Conservation (phyloP, 1,284 basidiomycete species). For the Tilletiaria anomala region DNA sequence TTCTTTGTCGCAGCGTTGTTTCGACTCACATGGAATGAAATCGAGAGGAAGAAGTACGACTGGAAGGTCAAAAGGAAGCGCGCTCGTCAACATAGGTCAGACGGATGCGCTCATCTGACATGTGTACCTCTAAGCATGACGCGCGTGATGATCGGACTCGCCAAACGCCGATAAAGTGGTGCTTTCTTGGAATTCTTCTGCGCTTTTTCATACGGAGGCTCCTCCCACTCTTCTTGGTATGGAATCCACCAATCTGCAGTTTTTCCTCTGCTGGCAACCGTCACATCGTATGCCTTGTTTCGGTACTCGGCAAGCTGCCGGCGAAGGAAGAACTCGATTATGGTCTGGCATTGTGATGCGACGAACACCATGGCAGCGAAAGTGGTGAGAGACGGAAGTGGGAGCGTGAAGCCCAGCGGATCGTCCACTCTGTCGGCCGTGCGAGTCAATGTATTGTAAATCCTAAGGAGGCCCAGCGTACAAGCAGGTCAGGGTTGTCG, state of each 20-base stretch:
- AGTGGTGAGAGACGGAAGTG: conserved; percentile 2
- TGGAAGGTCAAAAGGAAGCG: conserved; percentile 1
- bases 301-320: conserved; percentile 19
- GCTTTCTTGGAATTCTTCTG: conserved; percentile 22
- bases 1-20: not conserved
- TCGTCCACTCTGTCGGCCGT: not conserved
- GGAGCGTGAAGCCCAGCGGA: not conserved
- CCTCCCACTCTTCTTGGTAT: conserved; percentile 31
- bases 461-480: not conserved
- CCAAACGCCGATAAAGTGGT: conserved; percentile 18
- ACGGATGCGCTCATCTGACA: not conserved
- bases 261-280: conserved; percentile 31
- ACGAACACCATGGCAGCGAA: conserved; percentile 35
- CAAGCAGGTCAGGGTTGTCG: not conserved
- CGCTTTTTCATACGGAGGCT: conserved; percentile 26
- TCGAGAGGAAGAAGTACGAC: conserved; percentile 26
- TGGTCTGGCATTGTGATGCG: conserved; percentile 24
- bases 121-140: conserved; percentile 19
- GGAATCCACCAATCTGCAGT: conserved; percentile 31
- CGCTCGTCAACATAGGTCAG: too few species aligned
- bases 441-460: not conserved
- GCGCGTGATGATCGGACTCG: conserved; percentile 16
- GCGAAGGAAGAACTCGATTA: conserved; percentile 32
- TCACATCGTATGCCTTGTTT: conserved; percentile 23
- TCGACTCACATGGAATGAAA: conserved; percentile 19